Conservation (phyloP, 345 rosid species). For the Populus deltoides region DNA sequence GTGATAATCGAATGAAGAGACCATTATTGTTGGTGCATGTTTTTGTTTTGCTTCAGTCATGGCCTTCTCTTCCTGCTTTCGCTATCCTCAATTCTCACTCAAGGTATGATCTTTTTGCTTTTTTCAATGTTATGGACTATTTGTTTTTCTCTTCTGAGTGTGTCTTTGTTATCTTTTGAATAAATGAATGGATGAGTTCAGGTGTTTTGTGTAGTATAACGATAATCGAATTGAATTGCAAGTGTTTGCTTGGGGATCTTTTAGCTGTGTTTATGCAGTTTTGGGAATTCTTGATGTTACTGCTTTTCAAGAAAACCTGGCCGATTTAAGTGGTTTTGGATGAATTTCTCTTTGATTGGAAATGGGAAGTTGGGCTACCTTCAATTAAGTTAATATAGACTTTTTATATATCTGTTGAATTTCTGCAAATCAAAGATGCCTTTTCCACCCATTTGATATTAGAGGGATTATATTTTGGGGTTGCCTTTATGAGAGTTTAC, state of each 20-base stretch:
- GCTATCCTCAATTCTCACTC: constrained; percentile 37
- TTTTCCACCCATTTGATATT: neutral
- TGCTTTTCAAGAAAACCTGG: neutral
- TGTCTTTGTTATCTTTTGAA: neutral
- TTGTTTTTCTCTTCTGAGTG: neutral
- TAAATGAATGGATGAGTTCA: neutral
- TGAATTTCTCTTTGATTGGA: neutral
- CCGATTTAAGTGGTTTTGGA: constrained; percentile 1
- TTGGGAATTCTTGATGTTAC: neutral
- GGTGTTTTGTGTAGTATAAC: neutral
- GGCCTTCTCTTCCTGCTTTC: constrained; percentile 53
- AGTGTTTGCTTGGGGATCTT: neutral
- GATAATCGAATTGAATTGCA: constrained; percentile 4
- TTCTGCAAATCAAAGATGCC: neutral
- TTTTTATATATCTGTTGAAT: neutral
- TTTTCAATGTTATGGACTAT: neutral
- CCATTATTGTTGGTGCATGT: constrained; percentile 16
- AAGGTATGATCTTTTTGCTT: constrained; percentile 37
- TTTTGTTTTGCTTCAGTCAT: constrained; percentile 37
- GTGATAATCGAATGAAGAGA: constrained; percentile 31
- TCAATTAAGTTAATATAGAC: neutral
- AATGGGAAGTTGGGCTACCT: neutral
- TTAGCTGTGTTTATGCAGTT: neutral
- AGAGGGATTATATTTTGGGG: neutral
- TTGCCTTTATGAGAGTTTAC: neutral